These are phyloP conservation scores for Eruca vesicaria DNA, from an alignment of 441 rosid species.

Conservation along the genomic window DNA sequence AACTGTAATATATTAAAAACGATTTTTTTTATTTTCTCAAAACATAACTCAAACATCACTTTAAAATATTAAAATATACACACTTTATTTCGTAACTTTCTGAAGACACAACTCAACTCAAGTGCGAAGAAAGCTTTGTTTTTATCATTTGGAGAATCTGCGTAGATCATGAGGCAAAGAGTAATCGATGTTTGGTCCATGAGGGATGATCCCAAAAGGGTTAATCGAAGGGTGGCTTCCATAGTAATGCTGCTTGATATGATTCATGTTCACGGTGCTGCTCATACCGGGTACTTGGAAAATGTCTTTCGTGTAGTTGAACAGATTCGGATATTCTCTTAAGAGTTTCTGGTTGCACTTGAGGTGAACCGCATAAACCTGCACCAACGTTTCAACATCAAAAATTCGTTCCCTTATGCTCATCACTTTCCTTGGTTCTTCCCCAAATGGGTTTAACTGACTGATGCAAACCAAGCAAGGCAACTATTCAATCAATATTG, in stretches of 20 bases:
- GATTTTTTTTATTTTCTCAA: background rate
- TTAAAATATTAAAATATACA: too few relatives aligned
- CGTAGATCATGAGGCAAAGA: background rate
- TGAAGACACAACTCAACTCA: background rate
- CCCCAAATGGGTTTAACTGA: constrained; percentile 85
- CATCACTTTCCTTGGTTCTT: constrained; percentile 79
- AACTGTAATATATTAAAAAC: background rate
- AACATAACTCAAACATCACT: too few relatives aligned
- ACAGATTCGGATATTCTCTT: constrained; percentile 75
- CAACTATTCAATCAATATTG: background rate
- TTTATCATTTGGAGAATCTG: constrained; percentile 31
- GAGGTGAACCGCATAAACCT: constrained; percentile 89
- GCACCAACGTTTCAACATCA: constrained; percentile 12
- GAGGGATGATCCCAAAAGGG: too few relatives aligned
- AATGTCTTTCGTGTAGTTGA: constrained; percentile 75
- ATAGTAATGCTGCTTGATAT: too few relatives aligned
- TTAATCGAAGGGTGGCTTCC: constrained; percentile 52
- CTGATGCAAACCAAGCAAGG: constrained; percentile 37
- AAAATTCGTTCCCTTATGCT: constrained; percentile 27
- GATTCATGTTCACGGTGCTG: constrained; percentile 40
- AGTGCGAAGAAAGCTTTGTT: background rate
- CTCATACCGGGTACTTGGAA: constrained; percentile 67
- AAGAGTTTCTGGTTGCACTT: constrained; percentile 89
- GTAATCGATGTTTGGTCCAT: too few relatives aligned
- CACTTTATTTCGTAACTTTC: background rate